Percentiles rank a stretch among this genome's conserved stretches.
Evolutionary conservation across 805 yeast genomes (phyloP).

Genomic region (Candida endomychidarum): DNA sequence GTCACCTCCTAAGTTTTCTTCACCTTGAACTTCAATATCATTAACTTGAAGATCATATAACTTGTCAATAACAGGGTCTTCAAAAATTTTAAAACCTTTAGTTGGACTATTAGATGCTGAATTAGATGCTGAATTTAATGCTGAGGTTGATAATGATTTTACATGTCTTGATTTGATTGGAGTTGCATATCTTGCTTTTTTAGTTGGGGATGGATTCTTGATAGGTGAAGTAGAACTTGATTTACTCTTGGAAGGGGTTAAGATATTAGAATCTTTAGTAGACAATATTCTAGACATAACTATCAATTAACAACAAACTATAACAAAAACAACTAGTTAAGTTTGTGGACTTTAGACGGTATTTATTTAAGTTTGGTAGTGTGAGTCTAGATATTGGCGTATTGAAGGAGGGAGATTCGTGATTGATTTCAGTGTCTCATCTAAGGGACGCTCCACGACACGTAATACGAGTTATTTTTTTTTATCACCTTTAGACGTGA

Average conservation of each 20-base stretch:
- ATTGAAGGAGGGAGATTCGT: slow-evolving; percentile 4
- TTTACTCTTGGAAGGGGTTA: slow-evolving; percentile 10
- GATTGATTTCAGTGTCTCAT: background rate
- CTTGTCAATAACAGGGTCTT: slow-evolving; percentile 6
- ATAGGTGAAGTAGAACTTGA: slow-evolving; percentile 16
- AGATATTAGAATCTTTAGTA: slow-evolving; percentile 13
- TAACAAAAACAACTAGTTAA: background rate
- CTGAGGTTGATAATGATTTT: slow-evolving; percentile 3
- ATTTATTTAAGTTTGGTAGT: slow-evolving; percentile 6
- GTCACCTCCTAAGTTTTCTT: slow-evolving; percentile 10
- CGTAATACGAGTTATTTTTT: slow-evolving; percentile 4
- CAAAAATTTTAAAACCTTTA: slow-evolving; percentile 7
- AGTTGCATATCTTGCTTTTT: slow-evolving; percentile 9
- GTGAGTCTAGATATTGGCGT: slow-evolving; percentile 7
- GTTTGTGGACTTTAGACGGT: slow-evolving; percentile 1
- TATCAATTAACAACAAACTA: background rate
- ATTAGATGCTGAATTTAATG: slow-evolving; percentile 4
- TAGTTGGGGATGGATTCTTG: slow-evolving; percentile 14
- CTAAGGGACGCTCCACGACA: slow-evolving; percentile 1
- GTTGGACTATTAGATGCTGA: slow-evolving; percentile 4
- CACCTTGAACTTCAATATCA: slow-evolving; percentile 16
- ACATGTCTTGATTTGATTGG: slow-evolving; percentile 7
- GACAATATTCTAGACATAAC: slow-evolving; percentile 13
- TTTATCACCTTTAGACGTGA: no score
- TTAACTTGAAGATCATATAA: slow-evolving; percentile 5